Base-by-base conservation (phyloP, 2,329 filamentous ascomycete genomes). In the Talaromyces sp. region DNA sequence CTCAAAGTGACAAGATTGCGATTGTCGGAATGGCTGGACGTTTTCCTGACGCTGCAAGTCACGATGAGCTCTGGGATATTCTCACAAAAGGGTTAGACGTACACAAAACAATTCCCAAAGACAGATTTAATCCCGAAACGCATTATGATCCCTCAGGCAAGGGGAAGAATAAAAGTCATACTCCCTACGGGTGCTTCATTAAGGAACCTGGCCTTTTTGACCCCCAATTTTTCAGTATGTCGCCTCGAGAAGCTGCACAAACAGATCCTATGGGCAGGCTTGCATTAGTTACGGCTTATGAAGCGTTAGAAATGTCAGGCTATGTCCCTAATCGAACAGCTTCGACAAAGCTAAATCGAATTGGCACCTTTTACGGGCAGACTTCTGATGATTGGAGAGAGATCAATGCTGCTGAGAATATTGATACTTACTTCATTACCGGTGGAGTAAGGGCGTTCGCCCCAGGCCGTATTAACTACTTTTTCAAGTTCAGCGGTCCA, bases 321-420 rank as follows among this genome's bases (percentile, higher is more conserved):
- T 45, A 7, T 19, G 41, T 45, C 1, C 19, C 19, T 6, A 45
- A 45, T 22, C 41, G 37, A 13, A 41, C 37, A 14, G 13, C 37
- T 10, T 41, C 37, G 11, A 41, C 37, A 41, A 10, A 41, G 13
- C 9, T 11, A 10, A 41, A 41, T 41, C 37, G 37, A 14, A 41
- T 41, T 41, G 37, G 37, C 11, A 41, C 37, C 2, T 41, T 41
- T 16, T 41, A 41, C 13, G 90, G 89, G 45, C 87, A 89, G 71
- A 88, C 89, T 0, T 89, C 86, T 24, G 89, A 92, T 68, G 89
- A 90, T 71, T 91, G 87, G 86, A 71, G 87, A 89, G 54, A 64
- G 16, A 37, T 50, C 66, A 91, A 91, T 71, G 86, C 86, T n/a
- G 84, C 84, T 0, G 86, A 91, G 75, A 85, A 90, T 69, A 84